A percentile compares a stretch with the other conserved stretches of the same genome.
Conservation (phyloP, 139 green algal species). For the Coelastrella sp. region DNA sequence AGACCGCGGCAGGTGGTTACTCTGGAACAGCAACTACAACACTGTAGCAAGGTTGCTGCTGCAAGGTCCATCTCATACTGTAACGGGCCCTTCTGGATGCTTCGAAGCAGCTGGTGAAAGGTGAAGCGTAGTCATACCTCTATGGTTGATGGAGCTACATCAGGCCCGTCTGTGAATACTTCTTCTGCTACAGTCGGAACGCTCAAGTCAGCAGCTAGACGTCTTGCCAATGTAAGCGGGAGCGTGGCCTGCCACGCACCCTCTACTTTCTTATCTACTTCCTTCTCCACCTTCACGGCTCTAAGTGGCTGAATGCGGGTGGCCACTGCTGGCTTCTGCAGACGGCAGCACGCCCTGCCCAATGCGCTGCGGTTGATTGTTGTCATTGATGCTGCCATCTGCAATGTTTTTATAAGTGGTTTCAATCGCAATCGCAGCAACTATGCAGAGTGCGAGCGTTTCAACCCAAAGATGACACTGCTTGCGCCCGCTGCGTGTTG, state of each 20-base stretch:
- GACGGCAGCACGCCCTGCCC: slow-evolving; percentile 16
- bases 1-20: background rate
- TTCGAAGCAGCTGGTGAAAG: background rate
- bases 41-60: background rate
- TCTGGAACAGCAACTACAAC: background rate
- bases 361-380: background rate
- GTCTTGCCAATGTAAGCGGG: background rate
- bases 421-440: background rate
- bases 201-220: background rate
- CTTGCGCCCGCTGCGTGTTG: background rate
- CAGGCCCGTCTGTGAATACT: slow-evolving; percentile 56
- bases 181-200: slow-evolving; percentile 44
- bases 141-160: slow-evolving; percentile 57
- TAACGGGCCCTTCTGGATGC: too few relatives aligned
- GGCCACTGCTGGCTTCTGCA: background rate
- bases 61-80: too few relatives aligned
- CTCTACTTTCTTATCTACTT: slow-evolving; percentile 34
- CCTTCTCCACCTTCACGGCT: slow-evolving; percentile 47
- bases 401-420: background rate
- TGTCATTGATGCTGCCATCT: slow-evolving; percentile 4
- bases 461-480: background rate
- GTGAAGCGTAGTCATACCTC: slow-evolving; percentile 41
- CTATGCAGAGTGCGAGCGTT: background rate
- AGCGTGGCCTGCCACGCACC: slow-evolving; percentile 34
- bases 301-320: slow-evolving; percentile 37